Evolutionary conservation across 1,284 basidiomycete genomes (phyloP).

Genomic region (Crepidotus sp.): DNA sequence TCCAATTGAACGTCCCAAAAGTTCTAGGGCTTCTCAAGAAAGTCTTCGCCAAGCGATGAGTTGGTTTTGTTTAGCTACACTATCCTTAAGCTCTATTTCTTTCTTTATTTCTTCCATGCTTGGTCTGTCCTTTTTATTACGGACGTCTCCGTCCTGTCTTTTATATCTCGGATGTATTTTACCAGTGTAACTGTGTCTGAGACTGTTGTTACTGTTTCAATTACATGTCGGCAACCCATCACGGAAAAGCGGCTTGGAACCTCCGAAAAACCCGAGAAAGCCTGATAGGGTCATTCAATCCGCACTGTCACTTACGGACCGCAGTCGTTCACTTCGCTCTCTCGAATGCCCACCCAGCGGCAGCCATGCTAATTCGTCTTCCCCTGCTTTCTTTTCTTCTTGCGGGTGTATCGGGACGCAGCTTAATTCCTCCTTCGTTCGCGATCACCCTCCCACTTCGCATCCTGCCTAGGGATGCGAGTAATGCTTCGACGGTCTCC

Average conservation of each 20-base stretch:
- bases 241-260: background rate
- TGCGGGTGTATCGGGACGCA: slow-evolving; percentile 11
- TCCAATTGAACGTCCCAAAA: slow-evolving; percentile 94
- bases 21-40: slow-evolving; percentile 88
- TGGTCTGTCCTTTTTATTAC: slow-evolving; percentile 20
- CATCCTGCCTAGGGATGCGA: slow-evolving; percentile 5
- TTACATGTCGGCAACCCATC: background rate
- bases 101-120: slow-evolving; percentile 19
- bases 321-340: no score
- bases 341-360: background rate
- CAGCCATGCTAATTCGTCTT: background rate
- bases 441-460: slow-evolving; percentile 12
- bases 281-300: no score
- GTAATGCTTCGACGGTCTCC: slow-evolving; percentile 5
- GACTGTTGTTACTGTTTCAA: slow-evolving; percentile 21
- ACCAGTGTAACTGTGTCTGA: slow-evolving; percentile 20
- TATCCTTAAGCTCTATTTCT: slow-evolving; percentile 24
- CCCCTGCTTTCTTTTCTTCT: slow-evolving; percentile 16
- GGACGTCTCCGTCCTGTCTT: slow-evolving; percentile 18
- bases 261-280: background rate
- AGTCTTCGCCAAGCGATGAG: slow-evolving; percentile 78
- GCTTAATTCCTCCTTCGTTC: slow-evolving; percentile 5
- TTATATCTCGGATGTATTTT: slow-evolving; percentile 27
- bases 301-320: background rate
- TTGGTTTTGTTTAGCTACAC: slow-evolving; percentile 19